Evolutionary conservation across 1,139 yeast genomes (phyloP).

Genomic region (Kluyveromyces sp.): DNA sequence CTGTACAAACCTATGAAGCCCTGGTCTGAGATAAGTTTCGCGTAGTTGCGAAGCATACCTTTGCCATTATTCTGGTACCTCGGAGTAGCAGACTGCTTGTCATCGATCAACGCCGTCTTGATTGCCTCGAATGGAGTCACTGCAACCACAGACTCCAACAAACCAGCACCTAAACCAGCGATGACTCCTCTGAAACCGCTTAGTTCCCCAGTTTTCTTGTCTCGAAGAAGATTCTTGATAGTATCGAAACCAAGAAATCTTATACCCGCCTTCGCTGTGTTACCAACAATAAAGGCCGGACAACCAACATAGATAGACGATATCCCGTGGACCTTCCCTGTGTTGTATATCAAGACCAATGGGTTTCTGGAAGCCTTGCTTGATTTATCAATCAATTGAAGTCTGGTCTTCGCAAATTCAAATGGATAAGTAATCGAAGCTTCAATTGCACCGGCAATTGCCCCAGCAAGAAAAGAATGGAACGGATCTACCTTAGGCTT

Average conservation of each 20-base stretch:
- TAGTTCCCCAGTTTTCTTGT: conserved; percentile 69
- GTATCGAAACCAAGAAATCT: conserved; percentile 89
- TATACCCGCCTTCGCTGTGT: conserved; percentile 91
- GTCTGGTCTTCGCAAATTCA: conserved; percentile 91
- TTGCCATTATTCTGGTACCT: conserved; percentile 64
- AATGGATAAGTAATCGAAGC: conserved; percentile 90
- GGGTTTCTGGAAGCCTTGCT: conserved; percentile 75
- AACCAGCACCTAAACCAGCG: conserved; percentile 96
- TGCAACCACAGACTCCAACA: conserved; percentile 83
- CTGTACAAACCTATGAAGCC: conserved; percentile 81
- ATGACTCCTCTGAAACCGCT: conserved; percentile 85
- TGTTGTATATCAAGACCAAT: conserved; percentile 62
- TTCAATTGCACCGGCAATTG: conserved; percentile 90
- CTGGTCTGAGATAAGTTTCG: conserved; percentile 54
- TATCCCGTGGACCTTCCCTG: conserved; percentile 73
- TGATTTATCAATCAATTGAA: conserved; percentile 72
- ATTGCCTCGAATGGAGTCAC: conserved; percentile 97
- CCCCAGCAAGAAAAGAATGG: conserved; percentile 86
- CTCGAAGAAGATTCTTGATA: conserved; percentile 68
- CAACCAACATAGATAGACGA: conserved; percentile 87
- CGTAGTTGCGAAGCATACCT: conserved; percentile 35
- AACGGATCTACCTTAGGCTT: conserved; percentile 41
- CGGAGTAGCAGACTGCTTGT: conserved; percentile 68
- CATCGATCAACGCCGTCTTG: conserved; percentile 92
- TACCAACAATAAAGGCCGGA: conserved; percentile 93